Base-by-base conservation (phyloP, 164 flowering plant genomes). In the Chimonanthus praecox region DNA sequence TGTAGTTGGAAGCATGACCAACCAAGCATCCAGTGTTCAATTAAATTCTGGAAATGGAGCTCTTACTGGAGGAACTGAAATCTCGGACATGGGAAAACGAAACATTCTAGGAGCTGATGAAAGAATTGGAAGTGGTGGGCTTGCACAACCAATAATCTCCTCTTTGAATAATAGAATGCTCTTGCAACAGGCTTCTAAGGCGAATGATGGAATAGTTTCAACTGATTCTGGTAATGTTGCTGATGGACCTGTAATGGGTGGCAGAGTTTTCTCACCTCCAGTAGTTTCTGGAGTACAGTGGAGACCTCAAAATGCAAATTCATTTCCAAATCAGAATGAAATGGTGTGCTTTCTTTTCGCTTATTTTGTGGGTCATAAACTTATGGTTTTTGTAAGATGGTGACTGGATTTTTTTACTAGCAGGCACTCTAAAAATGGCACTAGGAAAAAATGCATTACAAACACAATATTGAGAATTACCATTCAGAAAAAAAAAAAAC, bases 241-340 rank as follows among this genome's bases (percentile, higher is more conserved):
- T 77, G 98, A 94, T 47, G 71, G 83, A 78, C 78, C 90, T 70
- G 78, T 78, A 68, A 68, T 86, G 47, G 81, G 85, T 69, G 86
- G 91, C 54, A 87, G 90, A 83, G 90, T 83, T 69, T 91, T 92
- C 71, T 82, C 90, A 33, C 87, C 97, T 71, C 77, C 94, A 77
- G 76, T 83, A 43, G 92, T 83, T 81, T 72, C 94, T 77, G 87
- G 93, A 58, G 84, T 85, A 72, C 98, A 91, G 64, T 95, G 99
- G 99, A 90, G 97, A 75, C 94, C 98, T 71, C 79, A 73, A 8
- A 71, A 74, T 84, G 97, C 93, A 71, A 85, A 80, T 82, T 80
- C 99, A 69, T 95, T 95, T 67, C 95, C 84, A 69, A 92, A 83
- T 76, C 92, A 85, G 79, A 88, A 75, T 85, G 98, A 95, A 80